Conservation (phyloP, 176 grass and related monocot species). For the Aegilops longissima region DNA sequence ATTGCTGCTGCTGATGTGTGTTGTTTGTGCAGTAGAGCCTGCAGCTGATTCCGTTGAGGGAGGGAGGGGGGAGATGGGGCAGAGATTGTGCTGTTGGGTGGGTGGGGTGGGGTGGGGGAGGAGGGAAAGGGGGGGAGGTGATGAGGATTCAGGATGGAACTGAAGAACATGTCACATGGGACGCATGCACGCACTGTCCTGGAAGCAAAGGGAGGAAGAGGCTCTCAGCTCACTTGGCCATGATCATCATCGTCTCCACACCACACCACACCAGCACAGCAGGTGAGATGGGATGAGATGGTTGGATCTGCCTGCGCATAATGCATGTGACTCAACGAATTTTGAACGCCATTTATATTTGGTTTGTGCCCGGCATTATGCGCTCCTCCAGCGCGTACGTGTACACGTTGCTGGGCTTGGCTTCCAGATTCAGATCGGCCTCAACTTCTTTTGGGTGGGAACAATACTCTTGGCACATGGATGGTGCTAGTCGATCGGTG, state of each 20-base stretch:
- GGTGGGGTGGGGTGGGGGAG: slow-evolving; percentile 36
- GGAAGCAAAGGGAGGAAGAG: slow-evolving; percentile 21
- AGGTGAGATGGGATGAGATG: slow-evolving; percentile 24
- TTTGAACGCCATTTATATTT: slow-evolving; percentile 43
- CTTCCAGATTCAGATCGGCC: slow-evolving; percentile 45
- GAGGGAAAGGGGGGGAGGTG: not conserved
- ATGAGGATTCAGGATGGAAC: not conserved
- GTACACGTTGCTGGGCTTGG: not conserved
- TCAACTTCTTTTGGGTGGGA: not conserved
- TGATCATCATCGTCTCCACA: slow-evolving; percentile 21
- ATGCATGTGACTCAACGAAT: slow-evolving; percentile 60
- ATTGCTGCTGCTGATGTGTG: slow-evolving; percentile 13
- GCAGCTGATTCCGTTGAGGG: slow-evolving; percentile 14
- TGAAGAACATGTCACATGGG: slow-evolving; percentile 66
- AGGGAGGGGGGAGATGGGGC: slow-evolving; percentile 23
- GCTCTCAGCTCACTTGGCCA: not conserved
- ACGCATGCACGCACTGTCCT: slow-evolving; percentile 38
- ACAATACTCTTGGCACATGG: slow-evolving; percentile 33
- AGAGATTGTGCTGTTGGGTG: slow-evolving; percentile 40
- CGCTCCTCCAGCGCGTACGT: not conserved
- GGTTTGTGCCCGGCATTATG: slow-evolving; percentile 16
- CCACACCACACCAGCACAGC: slow-evolving; percentile 20
- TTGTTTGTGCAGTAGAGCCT: slow-evolving; percentile 3
- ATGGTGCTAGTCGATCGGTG: not conserved
- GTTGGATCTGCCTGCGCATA: slow-evolving; percentile 36